phyloP scores from a whole-genome alignment of 2,329 filamentous ascomycete species.

The Didymella pomorum region DNA sequence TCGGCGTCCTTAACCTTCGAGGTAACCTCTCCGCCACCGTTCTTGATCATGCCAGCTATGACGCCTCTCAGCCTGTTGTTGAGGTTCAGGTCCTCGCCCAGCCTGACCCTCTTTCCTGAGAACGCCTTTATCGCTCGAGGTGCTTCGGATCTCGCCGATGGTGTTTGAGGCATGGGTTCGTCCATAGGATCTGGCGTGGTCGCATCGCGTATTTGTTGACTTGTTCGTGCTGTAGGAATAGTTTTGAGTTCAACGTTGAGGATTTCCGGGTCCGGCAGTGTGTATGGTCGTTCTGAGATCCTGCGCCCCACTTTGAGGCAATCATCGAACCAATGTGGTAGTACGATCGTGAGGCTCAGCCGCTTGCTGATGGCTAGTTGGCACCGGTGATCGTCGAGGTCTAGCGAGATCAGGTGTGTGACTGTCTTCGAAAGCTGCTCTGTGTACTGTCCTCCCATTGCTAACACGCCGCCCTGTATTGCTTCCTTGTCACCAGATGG shows the following conservation, averaged over 20 bases:
- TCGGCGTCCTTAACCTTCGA: constrained; percentile 73
- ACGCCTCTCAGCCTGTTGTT: constrained; percentile 70
- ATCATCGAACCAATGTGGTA: constrained; percentile 98
- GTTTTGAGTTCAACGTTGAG: constrained; percentile 54
- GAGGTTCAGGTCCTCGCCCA: constrained; percentile 78
- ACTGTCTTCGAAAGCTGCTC: constrained; percentile 74
- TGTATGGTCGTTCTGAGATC: constrained; percentile 88
- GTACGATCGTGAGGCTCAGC: constrained; percentile 79
- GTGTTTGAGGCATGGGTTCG: constrained; percentile 31
- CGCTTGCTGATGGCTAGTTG: constrained; percentile 68
- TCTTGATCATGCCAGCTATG: constrained; percentile 73
- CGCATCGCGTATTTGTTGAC: constrained; percentile 45
- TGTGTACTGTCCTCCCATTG: constrained; percentile 85
- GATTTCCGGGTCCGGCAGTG: constrained; percentile 85
- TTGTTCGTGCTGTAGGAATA: constrained; percentile 58
- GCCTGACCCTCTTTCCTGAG: constrained; percentile 75
- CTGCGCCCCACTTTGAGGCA: constrained; percentile 91
- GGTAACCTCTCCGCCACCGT: constrained; percentile 75
- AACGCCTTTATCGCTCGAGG: constrained; percentile 68
- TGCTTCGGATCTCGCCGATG: constrained; percentile 31
- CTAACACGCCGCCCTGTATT: constrained; percentile 87
- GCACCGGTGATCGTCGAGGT: constrained; percentile 76
- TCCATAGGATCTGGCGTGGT: constrained; percentile 43
- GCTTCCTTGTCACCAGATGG: constrained; percentile 88
- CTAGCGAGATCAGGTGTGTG: constrained; percentile 88